These are phyloP conservation scores for Rubia occidens DNA, from an alignment of 305 asterid species.

Conservation along the genomic window DNA sequence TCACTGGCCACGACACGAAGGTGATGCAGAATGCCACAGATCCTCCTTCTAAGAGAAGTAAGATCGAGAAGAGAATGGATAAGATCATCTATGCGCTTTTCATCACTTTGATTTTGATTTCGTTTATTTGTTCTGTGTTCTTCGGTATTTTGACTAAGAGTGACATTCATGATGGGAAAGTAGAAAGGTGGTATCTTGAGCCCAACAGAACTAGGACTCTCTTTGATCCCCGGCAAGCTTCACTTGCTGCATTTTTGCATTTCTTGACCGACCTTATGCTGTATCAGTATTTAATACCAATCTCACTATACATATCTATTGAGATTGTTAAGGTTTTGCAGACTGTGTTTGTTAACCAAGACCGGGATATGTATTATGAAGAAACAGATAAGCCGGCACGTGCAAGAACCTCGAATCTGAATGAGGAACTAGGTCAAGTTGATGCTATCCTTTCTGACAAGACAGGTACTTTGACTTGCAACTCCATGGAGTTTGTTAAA, in stretches of 20 bases:
- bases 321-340: conserved; percentile 90
- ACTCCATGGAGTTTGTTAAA: conserved; percentile 96
- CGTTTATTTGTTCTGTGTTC: conserved; percentile 72
- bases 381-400: conserved; percentile 82
- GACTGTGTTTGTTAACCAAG: conserved; percentile 74
- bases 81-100: conserved; percentile 73
- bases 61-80: conserved; percentile 84
- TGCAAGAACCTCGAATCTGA: conserved; percentile 88
- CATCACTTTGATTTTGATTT: conserved; percentile 53
- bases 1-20: conserved; percentile 91
- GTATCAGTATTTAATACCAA: conserved; percentile 87
- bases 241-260: conserved; percentile 64
- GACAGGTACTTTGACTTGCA: conserved; percentile 93
- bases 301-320: conserved; percentile 81
- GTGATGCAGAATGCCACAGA: conserved; percentile 88
- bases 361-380: conserved; percentile 71
- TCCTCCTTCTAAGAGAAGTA: conserved; percentile 97
- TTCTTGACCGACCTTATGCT: conserved; percentile 89
- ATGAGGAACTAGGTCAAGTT: conserved; percentile 92
- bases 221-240: conserved; percentile 52
- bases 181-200: conserved; percentile 84
- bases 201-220: conserved; percentile 50
- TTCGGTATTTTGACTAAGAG: conserved; percentile 58
- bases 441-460: conserved; percentile 85
- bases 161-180: conserved; percentile 40